Evolutionary conservation across 169 alveolate genomes (phyloP), one percentile per base, ranked within the genome.

Genomic region (Eimeria maxima): DNA sequence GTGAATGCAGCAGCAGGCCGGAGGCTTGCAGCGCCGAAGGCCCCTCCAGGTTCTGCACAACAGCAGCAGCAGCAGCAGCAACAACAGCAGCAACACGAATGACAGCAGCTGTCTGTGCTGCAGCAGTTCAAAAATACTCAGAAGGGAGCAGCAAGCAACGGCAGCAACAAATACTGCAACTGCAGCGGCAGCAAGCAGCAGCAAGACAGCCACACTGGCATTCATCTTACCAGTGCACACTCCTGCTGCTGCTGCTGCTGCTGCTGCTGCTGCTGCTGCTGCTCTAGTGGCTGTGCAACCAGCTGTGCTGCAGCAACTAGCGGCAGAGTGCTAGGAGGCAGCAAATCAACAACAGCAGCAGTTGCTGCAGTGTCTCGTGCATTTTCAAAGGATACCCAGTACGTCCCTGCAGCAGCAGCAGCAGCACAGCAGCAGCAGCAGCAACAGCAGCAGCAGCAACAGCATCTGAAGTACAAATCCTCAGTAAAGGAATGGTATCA

Each of bases 171-270:
- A n/a, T n/a, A n/a, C n/a, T n/a, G n/a, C n/a, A n/a, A n/a, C n/a
- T n/a, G n/a, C n/a, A n/a, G n/a, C n/a, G n/a, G n/a, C n/a, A n/a
- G n/a, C n/a, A n/a, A n/a, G 47, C 81, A 67, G 50, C 81, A 71
- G 81, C 81, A 71, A 11, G 47, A 27, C 18, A 8, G 47, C 81
- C 11, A 27, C 78, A 29, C 78, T 11, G 24, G n/a, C 69, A 3
- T 27, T 1, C 81, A 71, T 24, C 81, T 71, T 50, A 71, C 81
- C 81, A 71, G 47, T 0, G 42, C 81, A 38, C 81, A 71, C 16
- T 29, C 81, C 81, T 71, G 81, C 50, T 71, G 81, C 81, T 71
- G 81, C 81, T 71, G 50, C 81, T 29, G 80, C 87, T 76, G 87
- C 57, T 38, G 33, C 60, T 42, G 38, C 87, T 11, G 60, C 63